Evolutionary conservation across 805 yeast genomes (phyloP), one percentile per base, ranked within the genome.

Genomic region (Wickerhamiella alocasiicola): DNA sequence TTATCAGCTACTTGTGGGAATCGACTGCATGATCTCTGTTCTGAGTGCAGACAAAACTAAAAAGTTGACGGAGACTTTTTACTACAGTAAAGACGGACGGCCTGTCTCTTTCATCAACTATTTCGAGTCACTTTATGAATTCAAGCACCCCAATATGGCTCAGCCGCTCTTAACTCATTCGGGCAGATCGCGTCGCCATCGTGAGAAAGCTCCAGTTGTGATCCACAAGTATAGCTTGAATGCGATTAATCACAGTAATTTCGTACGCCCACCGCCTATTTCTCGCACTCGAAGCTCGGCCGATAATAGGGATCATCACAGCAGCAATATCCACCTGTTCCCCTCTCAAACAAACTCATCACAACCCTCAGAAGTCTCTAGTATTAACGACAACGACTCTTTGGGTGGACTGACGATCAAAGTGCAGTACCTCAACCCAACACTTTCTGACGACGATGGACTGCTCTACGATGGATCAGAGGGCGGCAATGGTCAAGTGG

Each of bases 1-100:
- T 52, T 60, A 83, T 20, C 96, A 88, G 56, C 83, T 88, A 94
- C 62, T 87, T 18, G 95, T 94, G 1, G 40, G 51, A 9, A 33
- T 50, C n/a, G 44, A 50, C 21, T 32, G 36, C 18, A 32, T 32
- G 9, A 20, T 13, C 17, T 20, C 24, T 6, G 13, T 32, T 4
- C n/a, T 11, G 7, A 32, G 3, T 13, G 26, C 24, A 11, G 26
- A 21, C 11, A 21, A 20, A 17, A 32, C 20, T 13, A 26, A 32
- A 13, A 25, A 20, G n/a, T 20, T 32, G 17, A 32, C 36, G n/a
- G 12, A 13, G 4, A 32, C 36, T 3, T 32, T 32, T 21, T 32
- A 32, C 19, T 32, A 20, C 26, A 21, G 20, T 21, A 17, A 18
- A 21, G 36, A 21, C 7, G 26, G 11, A 7, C 36, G 36, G 5